phyloP scores from a whole-genome alignment of 73 alveolate genomes.

The Durusdinium trenchii region DNA sequence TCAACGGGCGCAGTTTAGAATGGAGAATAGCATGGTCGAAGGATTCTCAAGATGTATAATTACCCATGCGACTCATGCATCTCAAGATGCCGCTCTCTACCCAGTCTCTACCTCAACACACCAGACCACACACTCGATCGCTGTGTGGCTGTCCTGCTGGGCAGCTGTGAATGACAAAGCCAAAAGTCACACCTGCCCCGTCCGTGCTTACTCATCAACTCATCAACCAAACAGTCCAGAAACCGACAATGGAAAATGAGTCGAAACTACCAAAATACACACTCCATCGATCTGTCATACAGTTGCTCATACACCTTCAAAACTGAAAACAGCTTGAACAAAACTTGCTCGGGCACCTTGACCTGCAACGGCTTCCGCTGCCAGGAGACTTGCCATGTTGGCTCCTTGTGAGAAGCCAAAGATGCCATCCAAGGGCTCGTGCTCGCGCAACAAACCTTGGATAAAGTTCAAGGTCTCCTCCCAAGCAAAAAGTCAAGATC shows the following conservation, averaged over 20 bases:
- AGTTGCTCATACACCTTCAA: not conserved
- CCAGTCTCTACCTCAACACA: not conserved
- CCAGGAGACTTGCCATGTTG: conserved; percentile 88
- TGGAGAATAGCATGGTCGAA: not conserved
- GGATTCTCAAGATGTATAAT: not conserved
- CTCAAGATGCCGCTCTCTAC: not conserved
- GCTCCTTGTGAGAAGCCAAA: conserved; percentile 91
- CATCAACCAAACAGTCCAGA: not conserved
- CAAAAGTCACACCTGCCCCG: conserved; percentile 53
- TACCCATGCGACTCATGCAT: not conserved
- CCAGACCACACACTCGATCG: not conserved
- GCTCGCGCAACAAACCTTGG: too few species aligned
- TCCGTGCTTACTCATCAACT: not conserved
- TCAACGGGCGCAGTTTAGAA: not conserved
- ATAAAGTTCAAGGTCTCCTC: not conserved
- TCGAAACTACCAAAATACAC: not conserved
- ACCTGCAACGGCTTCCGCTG: conserved; percentile 77
- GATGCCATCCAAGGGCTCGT: conserved; percentile 83
- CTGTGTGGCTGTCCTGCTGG: conserved; percentile 22
- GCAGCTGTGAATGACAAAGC: conserved; percentile 86
- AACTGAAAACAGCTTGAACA: not conserved
- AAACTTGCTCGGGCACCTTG: not conserved
- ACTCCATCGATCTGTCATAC: not conserved
- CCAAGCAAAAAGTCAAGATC: not conserved
- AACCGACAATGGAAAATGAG: not conserved